Percentiles rank a stretch among this genome's conserved stretches.
Evolutionary conservation across 805 yeast species (phyloP).

Genomic region (Priceomyces melissophilus): DNA sequence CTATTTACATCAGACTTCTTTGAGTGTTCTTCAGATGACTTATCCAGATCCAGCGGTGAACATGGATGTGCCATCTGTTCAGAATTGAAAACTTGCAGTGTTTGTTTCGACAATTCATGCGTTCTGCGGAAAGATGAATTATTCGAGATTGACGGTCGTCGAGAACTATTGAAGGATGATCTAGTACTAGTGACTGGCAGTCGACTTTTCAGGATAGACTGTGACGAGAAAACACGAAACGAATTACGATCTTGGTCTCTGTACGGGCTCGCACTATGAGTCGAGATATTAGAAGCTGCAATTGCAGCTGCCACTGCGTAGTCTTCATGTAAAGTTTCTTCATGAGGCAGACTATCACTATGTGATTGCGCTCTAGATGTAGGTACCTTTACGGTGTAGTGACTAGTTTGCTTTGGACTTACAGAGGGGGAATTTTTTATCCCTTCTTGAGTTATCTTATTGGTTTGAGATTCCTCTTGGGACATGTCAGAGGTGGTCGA

Average conservation of each 20-base stretch:
- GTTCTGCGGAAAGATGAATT: constrained; percentile 1
- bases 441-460: neutral
- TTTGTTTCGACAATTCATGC: neutral
- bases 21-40: constrained; percentile 7
- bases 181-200: constrained; percentile 21
- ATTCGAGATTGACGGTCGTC: constrained; percentile 1
- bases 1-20: constrained; percentile 16
- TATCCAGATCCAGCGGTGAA: neutral
- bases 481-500: too few relatives aligned
- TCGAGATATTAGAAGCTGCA: neutral
- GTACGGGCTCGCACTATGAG: too few relatives aligned
- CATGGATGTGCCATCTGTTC: neutral
- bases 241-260: too few relatives aligned
- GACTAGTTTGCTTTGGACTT: too few relatives aligned
- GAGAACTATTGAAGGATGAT: constrained; percentile 10
- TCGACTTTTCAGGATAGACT: constrained; percentile 5
- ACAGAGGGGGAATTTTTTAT: neutral
- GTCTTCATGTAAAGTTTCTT: neutral
- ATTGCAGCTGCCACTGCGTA: neutral
- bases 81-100: neutral
- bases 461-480: neutral
- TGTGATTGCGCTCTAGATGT: neutral
- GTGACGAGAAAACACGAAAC: too few relatives aligned
- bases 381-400: too few relatives aligned
- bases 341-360: neutral